A percentile compares a stretch with the other conserved stretches of the same genome.
Conservation (phyloP, 257 asterid species). For the Nicotiana knightiana region DNA sequence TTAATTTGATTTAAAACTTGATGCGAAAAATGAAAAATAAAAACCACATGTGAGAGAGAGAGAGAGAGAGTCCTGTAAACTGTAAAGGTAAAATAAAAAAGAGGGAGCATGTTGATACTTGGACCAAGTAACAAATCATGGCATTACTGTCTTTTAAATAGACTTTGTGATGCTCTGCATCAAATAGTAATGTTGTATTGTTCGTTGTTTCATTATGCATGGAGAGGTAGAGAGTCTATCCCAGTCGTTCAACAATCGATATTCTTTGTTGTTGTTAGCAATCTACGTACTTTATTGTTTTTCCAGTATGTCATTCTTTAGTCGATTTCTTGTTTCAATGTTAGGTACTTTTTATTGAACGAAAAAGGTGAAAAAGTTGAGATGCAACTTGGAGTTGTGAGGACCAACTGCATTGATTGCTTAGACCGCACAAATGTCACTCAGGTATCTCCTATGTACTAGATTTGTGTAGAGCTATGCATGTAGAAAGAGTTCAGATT, state of each 20-base stretch:
- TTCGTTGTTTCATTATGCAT: not conserved
- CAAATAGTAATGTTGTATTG: not conserved
- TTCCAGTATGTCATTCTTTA: not conserved
- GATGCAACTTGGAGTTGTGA: slow-evolving; percentile 78
- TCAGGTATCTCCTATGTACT: slow-evolving; percentile 42
- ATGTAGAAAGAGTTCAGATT: not conserved
- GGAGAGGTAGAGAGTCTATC: not conserved
- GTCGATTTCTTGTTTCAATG: not conserved
- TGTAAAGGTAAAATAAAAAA: not conserved
- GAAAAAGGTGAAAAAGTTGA: slow-evolving; percentile 78
- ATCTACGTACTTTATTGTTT: too few species aligned
- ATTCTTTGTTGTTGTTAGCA: not conserved
- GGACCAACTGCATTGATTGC: slow-evolving; percentile 93
- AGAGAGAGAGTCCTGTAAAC: not conserved
- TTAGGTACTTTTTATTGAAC: slow-evolving; percentile 69
- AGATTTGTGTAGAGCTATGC: not conserved
- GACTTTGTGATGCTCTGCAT: not conserved
- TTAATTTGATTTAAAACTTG: not conserved
- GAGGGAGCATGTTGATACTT: not conserved
- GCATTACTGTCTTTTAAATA: not conserved
- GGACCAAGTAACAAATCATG: not conserved
- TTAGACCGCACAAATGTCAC: slow-evolving; percentile 99
- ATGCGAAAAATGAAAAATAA: not conserved
- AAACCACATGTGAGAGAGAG: not conserved
- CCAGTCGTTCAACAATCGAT: not conserved